phyloP scores from a whole-genome alignment of 352 stramenopile species.

The Phytophthora syringae region DNA sequence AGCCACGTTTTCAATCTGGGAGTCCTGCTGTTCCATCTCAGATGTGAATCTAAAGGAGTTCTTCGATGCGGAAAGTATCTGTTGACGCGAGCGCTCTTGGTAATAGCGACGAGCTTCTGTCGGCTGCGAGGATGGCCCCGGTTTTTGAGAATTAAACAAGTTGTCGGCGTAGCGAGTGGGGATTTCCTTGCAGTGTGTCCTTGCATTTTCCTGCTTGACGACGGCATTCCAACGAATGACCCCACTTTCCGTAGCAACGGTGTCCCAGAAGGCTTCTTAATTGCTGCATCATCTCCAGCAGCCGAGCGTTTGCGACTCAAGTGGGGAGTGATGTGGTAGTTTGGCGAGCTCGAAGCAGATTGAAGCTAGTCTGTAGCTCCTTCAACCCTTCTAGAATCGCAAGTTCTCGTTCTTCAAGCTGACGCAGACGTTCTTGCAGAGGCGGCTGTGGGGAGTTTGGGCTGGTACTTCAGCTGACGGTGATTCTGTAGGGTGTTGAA shows the following conservation, averaged over 20 bases:
- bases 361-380: slow-evolving; percentile 26
- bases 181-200: slow-evolving; percentile 15
- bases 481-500: not conserved
- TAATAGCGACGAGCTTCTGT: not conserved
- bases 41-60: slow-evolving; percentile 19
- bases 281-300: slow-evolving; percentile 7
- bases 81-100: not conserved
- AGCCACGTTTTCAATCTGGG: not conserved
- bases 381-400: slow-evolving; percentile 23
- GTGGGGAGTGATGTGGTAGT: not conserved
- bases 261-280: not conserved
- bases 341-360: slow-evolving; percentile 8
- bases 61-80: not conserved
- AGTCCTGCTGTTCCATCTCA: slow-evolving; percentile 15
- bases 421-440: slow-evolving; percentile 19
- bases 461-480: not conserved
- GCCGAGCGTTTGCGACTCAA: not conserved
- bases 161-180: slow-evolving; percentile 37
- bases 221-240: slow-evolving; percentile 19
- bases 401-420: slow-evolving; percentile 31
- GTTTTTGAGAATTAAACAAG: slow-evolving; percentile 20
- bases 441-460: not conserved
- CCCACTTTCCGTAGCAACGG: slow-evolving; percentile 29
- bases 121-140: not conserved
- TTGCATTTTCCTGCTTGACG: slow-evolving; percentile 8